These are phyloP conservation scores for Tolypocladium ophioglossoides DNA, from an alignment of 2,329 filamentous ascomycete species.

Conservation along the genomic window DNA sequence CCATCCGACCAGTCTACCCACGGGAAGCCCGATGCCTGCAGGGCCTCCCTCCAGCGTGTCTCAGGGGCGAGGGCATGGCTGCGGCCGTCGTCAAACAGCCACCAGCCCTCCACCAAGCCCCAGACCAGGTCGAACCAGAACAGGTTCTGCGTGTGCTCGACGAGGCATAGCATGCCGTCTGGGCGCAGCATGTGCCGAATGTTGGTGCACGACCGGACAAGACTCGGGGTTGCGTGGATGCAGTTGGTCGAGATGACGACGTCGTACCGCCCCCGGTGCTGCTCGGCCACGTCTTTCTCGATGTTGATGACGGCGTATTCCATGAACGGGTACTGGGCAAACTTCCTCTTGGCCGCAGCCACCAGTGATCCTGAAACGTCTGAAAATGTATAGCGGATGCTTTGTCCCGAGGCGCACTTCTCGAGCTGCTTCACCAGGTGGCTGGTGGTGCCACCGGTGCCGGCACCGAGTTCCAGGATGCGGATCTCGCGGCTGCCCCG, in stretches of 20 bases:
- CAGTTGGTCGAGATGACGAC: slow-evolving; percentile 23
- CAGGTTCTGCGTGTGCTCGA: slow-evolving; percentile 17
- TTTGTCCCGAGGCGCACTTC: no score
- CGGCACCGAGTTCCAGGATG: slow-evolving; percentile 32
- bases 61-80: slow-evolving; percentile 9
- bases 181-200: slow-evolving; percentile 12
- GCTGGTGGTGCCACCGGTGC: slow-evolving; percentile 30
- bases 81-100: slow-evolving; percentile 18
- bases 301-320: slow-evolving; percentile 17
- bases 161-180: slow-evolving; percentile 16
- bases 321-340: slow-evolving; percentile 10
- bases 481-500: slow-evolving; percentile 10
- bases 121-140: slow-evolving; percentile 20
- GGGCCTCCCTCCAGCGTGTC: slow-evolving; percentile 10
- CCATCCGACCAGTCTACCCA: slow-evolving; percentile 14
- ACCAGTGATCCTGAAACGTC: slow-evolving; percentile 27
- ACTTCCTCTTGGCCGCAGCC: slow-evolving; percentile 12
- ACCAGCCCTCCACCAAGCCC: slow-evolving; percentile 24
- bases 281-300: slow-evolving; percentile 10
- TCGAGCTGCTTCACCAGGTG: slow-evolving; percentile 16
- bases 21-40: slow-evolving; percentile 10
- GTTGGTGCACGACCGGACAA: slow-evolving; percentile 10
- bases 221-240: slow-evolving; percentile 21
- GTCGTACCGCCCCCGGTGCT: slow-evolving; percentile 13
- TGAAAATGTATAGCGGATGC: slow-evolving; percentile 26